Percentiles rank a stretch among this genome's conserved stretches.
phyloP scores from a whole-genome alignment of 495 filamentous ascomycete species.

The Aspergillus kassunensis region DNA sequence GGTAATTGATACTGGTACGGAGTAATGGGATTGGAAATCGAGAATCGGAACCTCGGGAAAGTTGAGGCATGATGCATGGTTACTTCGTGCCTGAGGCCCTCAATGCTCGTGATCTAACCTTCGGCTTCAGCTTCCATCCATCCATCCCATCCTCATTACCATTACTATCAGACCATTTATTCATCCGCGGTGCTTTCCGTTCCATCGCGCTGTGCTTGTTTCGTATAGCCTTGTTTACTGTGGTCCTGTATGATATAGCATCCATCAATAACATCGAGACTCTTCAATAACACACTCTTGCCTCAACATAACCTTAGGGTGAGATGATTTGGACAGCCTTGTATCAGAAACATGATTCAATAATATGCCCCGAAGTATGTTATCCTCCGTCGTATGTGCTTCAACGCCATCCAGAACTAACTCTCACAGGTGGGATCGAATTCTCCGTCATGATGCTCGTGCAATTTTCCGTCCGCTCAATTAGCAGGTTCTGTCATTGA shows the following conservation, averaged over 20 bases:
- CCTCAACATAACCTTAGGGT: no score
- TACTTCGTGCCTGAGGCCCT: neutral
- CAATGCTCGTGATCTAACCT: neutral
- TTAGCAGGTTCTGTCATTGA: neutral
- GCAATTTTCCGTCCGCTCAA: constrained; percentile 18
- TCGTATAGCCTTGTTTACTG: no score
- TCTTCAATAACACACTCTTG: neutral
- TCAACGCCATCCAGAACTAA: neutral
- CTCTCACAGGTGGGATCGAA: constrained; percentile 22
- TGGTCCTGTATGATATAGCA: neutral
- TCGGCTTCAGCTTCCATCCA: neutral
- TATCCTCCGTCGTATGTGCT: neutral
- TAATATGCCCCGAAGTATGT: no score
- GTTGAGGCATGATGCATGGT: no score
- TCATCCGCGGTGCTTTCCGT: no score
- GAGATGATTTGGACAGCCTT: no score
- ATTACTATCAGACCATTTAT: neutral
- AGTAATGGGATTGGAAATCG: neutral
- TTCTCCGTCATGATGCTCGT: constrained; percentile 16
- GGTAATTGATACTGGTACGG: no score
- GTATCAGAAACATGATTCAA: no score
- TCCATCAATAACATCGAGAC: neutral
- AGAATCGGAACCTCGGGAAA: no score
- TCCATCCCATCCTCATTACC: neutral
- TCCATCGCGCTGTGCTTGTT: no score